Evolutionary conservation across 306 rosid genomes (phyloP), one percentile per base, ranked within the genome.

Genomic region (Cucumis melo): DNA sequence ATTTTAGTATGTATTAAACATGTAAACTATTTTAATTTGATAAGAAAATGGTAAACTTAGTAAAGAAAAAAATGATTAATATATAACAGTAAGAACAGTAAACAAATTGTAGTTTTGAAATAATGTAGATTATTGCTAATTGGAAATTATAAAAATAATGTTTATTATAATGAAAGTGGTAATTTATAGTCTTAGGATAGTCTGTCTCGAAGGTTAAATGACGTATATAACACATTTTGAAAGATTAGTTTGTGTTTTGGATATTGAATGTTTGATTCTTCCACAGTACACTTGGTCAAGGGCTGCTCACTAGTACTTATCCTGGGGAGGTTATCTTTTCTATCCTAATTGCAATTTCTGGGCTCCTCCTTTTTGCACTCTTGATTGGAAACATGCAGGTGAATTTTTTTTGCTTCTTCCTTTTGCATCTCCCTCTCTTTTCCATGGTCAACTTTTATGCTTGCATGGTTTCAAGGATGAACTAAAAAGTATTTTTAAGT

Each of bases 231-330:
- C 29, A 27, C 46, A 8, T 41, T 10, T 41, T 41, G 50, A 44
- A 44, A 70, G 75, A 20, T 70, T 42, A 5, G 11, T 39, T 12
- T 65, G 29, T 71, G 57, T 71, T 71, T n/a, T 20, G 39, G 7
- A 21, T 3, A 14, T 72, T 48, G 42, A 36, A 72, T 72, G 21
- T 8, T 27, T 77, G 51, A 21, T 19, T 75, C 36, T 54, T 79
- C 23, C 61, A 79, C 91, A 90, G 98, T 42, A 93, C 98, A 50
- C 97, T 93, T 79, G 98, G 97, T 57, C 96, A 91, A 82, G 97
- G 97, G 70, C 97, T 94, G 81, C 84, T 79, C 60, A 94, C 98
- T 14, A 90, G 96, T 81, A 84, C 96, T 59, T 91, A 85, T 66
- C 81, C 89, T 51, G 83, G 86, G 78, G 98, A 94, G 86, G 86